A percentile compares a stretch with the other conserved stretches of the same genome.
Conservation (phyloP, 2,329 filamentous ascomycete species). For the Neocatenulostroma microsporum region DNA sequence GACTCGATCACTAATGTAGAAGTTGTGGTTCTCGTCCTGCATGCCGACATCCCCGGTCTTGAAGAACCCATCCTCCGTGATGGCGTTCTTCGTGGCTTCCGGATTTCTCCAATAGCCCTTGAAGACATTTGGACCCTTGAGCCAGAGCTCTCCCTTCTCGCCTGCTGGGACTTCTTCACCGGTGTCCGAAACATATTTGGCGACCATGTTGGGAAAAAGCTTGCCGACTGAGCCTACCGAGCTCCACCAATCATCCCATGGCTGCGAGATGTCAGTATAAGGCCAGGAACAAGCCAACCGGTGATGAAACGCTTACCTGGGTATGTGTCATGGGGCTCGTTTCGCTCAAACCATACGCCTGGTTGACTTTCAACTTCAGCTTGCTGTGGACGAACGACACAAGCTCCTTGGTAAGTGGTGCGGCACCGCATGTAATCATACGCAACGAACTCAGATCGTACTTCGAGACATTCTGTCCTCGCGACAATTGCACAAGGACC, state of each 20-base stretch:
- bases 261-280: conserved; percentile 33
- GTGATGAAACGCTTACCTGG: neutral
- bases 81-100: conserved; percentile 59
- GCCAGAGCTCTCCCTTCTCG: conserved; percentile 53
- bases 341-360: conserved; percentile 84
- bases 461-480: conserved; percentile 66
- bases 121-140: conserved; percentile 75
- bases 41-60: conserved; percentile 83
- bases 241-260: conserved; percentile 67
- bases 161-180: conserved; percentile 55
- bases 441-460: conserved; percentile 75
- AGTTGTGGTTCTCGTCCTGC: conserved; percentile 68
- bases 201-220: conserved; percentile 69
- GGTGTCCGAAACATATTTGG: conserved; percentile 63
- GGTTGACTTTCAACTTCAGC: conserved; percentile 72
- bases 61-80: conserved; percentile 57
- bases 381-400: conserved; percentile 67
- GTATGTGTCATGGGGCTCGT: conserved; percentile 70
- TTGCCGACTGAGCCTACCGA: conserved; percentile 72
- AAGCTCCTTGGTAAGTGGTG: conserved; percentile 72
- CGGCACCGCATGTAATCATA: conserved; percentile 83
- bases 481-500: conserved; percentile 69
- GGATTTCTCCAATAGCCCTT: conserved; percentile 70
- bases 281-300: conserved; percentile 10
- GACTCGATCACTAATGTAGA: conserved; percentile 82